Evolutionary conservation across 73 alveolate genomes (phyloP), one percentile per base, ranked within the genome.

Genomic region (Paramecium sonneborni): DNA sequence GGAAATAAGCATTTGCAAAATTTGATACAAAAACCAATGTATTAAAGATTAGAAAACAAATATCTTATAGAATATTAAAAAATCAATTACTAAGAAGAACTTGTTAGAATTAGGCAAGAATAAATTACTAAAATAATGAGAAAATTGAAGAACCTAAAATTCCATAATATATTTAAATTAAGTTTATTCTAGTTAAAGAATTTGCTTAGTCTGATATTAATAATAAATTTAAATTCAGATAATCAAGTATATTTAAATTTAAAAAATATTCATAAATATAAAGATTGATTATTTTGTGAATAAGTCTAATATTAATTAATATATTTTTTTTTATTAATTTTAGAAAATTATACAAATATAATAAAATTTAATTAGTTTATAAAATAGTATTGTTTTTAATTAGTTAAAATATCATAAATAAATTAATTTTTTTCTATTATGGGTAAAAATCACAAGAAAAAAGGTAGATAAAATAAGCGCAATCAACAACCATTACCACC

Each of bases 21-120:
- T 97, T 94, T 88, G 99, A 98, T 82, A 96, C 97, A 90, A 82
- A 86, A 74, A 97, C 92, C 85, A 98, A 97, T 95, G 76, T 94
- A 8, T 85, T 98, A n/a, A 93, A 92, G 21, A 86, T 97, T 32
- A 92, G 92, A 41, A 43, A 92, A 6, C 98, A 97, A 68, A 86
- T 94, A 69, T 4, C 21, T 5, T n/a, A 68, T 7, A 24, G 85
- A 20, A 5, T 68, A 68, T 24, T 8, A 18, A 7, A 24, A 18
- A 68, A 10, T 6, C 7, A 68, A 24, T 18, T 68, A 23, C 8
- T 20, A 68, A 24, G 85, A 68, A 68, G 85, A 68, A 28, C 7
- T 23, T 5, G 46, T 18, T 18, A 23, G 23, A 68, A 12, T 68
- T n/a, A n/a, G n/a, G n/a, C n/a, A n/a, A n/a, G n/a, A n/a, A n/a